Evolutionary conservation across 2,329 filamentous ascomycete genomes (phyloP), one percentile per base, ranked within the genome.

Genomic region (Fusarium avenaceum): DNA sequence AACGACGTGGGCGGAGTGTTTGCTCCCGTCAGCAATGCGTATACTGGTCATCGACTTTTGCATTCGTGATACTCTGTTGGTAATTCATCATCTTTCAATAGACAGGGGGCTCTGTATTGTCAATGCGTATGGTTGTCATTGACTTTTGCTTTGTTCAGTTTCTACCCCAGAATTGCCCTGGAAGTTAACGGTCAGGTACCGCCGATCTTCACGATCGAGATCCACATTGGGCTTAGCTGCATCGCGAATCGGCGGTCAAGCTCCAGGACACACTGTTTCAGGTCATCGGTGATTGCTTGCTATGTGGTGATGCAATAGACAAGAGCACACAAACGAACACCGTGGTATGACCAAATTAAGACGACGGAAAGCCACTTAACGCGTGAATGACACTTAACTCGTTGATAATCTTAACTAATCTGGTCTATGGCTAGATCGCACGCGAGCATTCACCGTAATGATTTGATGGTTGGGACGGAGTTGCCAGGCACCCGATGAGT

Each of bases 1-100:
- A 62, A 39, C 28, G 30, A 15, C 24, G 4, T 20, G 32, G 58
- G 33, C 54, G 47, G 22, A 14, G 20, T n/a, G 30, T 40, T 44
- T 10, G 15, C 4, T 28, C n/a, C n/a, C 38, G 17, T 39, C 17
- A 9, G 22, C 24, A 7, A 44, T 44, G 11, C 3, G n/a, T 55
- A 43, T 17, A 63, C 39, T 48, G 44, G 59, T 63, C 59, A 63
- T 63, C 35, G 59, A 63, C 57, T 63, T 63, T 63, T 57, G 46
- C 53, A 39, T 55, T 55, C 17, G 17, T n/a, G 35, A 38, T 38
- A 38, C 9, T 4, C n/a, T 9, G 17, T 11, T 38, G n/a, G 17
- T 11, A 4, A 17, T n/a, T n/a, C n/a, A 7, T 17, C n/a, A 17
- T 19, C 7, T n/a, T 8, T 38, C 17, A 38, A 10, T 19, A 38